Evolutionary conservation across 345 rosid species (phyloP), one percentile per base, ranked within the genome.

Genomic region (Euphorbia peplus): DNA sequence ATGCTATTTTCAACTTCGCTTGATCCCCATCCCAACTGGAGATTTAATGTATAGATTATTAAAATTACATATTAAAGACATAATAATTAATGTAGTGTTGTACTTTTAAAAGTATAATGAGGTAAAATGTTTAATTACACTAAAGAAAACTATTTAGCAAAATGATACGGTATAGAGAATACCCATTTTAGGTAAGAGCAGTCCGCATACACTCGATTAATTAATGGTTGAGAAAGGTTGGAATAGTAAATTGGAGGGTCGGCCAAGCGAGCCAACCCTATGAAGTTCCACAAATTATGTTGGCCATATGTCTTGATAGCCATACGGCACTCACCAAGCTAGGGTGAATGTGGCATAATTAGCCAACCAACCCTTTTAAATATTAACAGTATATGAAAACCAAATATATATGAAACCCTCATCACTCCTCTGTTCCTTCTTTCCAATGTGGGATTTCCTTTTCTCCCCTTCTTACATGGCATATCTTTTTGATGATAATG

Each of bases 281-380:
- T 44, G 0, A 0, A 0, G 0, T 79, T 70, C 84, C 91, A 91
- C 74, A 89, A 91, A 89, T 91, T 79, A 72, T 80, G 97, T 83
- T 91, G 79, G 90, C 90, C 93, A 87, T 86, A 89, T 87, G 90
- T 89, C 96, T 89, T 84, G 93, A 89, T 87, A 51, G 72, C 96
- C 97, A 86, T 91, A 91, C 93, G 83, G 96, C 93, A 87, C 96
- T 51, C 86, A 67, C 84, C 89, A 8, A 0, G 1, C 63, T 0
- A 60, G 74, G 83, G 72, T 35, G 83, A 71, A 87, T 47, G 83
- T 81, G 86, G 93, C 93, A 91, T 60, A 87, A 60, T 87, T 89
- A 87, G 90, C 96, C 91, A 91, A 82, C 97, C 91, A 80, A 87
- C 97, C 97, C 93, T 89, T 91, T 87, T 81, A 75, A 81, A 0